Base-by-base conservation (phyloP, 768 basidiomycete genomes). In the Pholiota microspora region DNA sequence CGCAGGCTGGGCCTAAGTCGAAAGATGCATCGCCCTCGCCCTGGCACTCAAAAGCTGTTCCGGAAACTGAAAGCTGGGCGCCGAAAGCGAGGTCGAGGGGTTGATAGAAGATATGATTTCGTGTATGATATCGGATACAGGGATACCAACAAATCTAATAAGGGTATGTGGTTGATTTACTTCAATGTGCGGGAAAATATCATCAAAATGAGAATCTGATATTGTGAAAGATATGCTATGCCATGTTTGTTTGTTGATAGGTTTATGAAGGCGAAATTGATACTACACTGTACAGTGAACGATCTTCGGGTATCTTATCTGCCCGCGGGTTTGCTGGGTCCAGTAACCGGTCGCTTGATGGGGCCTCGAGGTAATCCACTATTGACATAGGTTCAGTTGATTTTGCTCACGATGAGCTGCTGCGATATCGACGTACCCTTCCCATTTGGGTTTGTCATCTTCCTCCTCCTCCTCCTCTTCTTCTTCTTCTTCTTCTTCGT, bases 61-160 rank as follows among this genome's bases (percentile, higher is more conserved):
- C 56, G 1, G 64, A 64, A n/a, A 64, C 56, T n/a, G 62, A 65
- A 52, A 64, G 62, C 24, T 67, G 66, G 66, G 56, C 62, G 9
- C 66, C 66, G n/a, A 62, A 59, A 45, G 61, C 61, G 13, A 58
- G 61, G 24, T 51, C 57, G 49, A 62, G 66, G 34, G 62, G 64
- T 23, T 65, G 49, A 60, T 48, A n/a, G 4, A 24, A 15, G 35
- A 15, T 32, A 8, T 23, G 40, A 18, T 42, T 40, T 18, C 9
- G 15, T 40, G 38, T 23, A 23, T 23, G 8, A 31, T 12, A 36
- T 36, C 18, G 35, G n/a, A 18, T 36, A 36, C n/a, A n/a, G n/a
- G n/a, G n/a, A n/a, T n/a, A n/a, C n/a, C n/a, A n/a, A n/a, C 29
- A 12, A 12, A 31, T 31, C 12, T 12, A 31, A 31, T 31, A 31